These are phyloP conservation scores for Pythium plurisporium DNA, from an alignment of 352 stramenopile species.

Conservation along the genomic window DNA sequence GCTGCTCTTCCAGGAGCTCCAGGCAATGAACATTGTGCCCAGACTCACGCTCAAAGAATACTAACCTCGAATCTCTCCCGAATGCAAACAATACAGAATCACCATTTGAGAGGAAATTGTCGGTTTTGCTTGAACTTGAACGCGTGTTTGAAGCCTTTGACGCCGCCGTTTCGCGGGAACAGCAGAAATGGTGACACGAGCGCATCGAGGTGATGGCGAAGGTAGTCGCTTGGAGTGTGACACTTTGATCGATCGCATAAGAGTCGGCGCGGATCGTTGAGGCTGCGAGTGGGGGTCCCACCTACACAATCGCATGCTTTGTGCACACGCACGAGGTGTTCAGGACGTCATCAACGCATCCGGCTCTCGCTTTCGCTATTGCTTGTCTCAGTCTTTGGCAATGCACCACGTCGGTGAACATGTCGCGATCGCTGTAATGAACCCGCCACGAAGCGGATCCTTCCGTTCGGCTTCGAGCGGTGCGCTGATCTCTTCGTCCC, in stretches of 20 bases:
- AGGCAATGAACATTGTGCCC: conserved; percentile 99
- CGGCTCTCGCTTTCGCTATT: not conserved
- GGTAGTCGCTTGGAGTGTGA: too few species aligned
- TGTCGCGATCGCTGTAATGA: not conserved
- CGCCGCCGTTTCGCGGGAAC: not conserved
- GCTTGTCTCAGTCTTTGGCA: not conserved
- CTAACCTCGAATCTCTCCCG: conserved; percentile 27
- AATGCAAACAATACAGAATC: not conserved
- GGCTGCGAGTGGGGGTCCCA: too few species aligned
- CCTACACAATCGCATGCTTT: too few species aligned
- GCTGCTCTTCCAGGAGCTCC: conserved; percentile 99
- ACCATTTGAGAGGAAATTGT: not conserved
- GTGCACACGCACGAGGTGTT: too few species aligned
- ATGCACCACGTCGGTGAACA: not conserved
- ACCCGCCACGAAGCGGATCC: not conserved
- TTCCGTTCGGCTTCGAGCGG: not conserved
- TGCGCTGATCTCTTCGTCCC: not conserved
- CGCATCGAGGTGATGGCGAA: not conserved
- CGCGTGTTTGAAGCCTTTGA: not conserved
- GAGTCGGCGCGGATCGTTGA: too few species aligned
- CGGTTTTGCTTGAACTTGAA: not conserved
- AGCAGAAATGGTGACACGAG: too few species aligned
- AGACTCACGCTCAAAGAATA: conserved; percentile 95
- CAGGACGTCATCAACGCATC: not conserved
- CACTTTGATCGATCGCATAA: too few species aligned